Conservation (phyloP, 2,329 filamentous ascomycete genomes). For the Phyllosticta citrichinensis region DNA sequence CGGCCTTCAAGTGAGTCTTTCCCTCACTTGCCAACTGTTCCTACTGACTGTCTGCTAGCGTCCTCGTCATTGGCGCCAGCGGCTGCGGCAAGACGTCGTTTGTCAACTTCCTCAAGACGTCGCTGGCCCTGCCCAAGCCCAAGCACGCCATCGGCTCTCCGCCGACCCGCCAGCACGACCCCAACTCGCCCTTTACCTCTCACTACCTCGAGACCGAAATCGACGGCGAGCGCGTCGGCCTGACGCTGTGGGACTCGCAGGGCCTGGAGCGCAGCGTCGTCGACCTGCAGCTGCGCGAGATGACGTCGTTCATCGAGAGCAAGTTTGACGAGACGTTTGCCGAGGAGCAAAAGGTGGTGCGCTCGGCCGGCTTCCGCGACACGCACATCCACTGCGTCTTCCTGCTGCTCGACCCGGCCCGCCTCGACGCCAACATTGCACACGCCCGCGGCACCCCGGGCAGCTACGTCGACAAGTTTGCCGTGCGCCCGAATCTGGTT, state of each 20-base stretch:
- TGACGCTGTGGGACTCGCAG: slow-evolving; percentile 95
- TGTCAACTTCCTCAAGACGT: slow-evolving; percentile 85
- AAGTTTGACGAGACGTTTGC: slow-evolving; percentile 97
- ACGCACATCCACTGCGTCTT: slow-evolving; percentile 97
- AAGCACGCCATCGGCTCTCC: slow-evolving; percentile 48
- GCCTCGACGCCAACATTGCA: slow-evolving; percentile 69
- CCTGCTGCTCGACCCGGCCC: slow-evolving; percentile 76
- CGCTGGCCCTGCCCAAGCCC: slow-evolving; percentile 71
- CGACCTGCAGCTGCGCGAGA: slow-evolving; percentile 85
- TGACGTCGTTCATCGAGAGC: slow-evolving; percentile 86
- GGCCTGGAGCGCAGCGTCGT: slow-evolving; percentile 92
- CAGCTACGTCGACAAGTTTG: slow-evolving; percentile 19
- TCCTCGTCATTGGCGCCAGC: slow-evolving; percentile 80
- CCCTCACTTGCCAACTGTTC: slow-evolving; percentile 1
- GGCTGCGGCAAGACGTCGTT: slow-evolving; percentile 93
- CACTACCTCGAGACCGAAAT: slow-evolving; percentile 93
- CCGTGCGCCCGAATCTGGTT: slow-evolving; percentile 31
- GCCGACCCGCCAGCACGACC: slow-evolving; percentile 37
- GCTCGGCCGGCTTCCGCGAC: slow-evolving; percentile 84
- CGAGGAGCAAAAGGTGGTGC: slow-evolving; percentile 95
- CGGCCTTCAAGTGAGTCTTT: slow-evolving; percentile 84
- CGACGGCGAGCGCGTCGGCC: slow-evolving; percentile 77
- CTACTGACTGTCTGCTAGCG: slow-evolving; percentile 40
- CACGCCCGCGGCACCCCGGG: slow-evolving; percentile 44
- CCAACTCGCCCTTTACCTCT: slow-evolving; percentile 57